These are phyloP conservation scores for Dactylellina drechsleri DNA, from an alignment of 2,329 filamentous ascomycete genomes.

Conservation along the genomic window DNA sequence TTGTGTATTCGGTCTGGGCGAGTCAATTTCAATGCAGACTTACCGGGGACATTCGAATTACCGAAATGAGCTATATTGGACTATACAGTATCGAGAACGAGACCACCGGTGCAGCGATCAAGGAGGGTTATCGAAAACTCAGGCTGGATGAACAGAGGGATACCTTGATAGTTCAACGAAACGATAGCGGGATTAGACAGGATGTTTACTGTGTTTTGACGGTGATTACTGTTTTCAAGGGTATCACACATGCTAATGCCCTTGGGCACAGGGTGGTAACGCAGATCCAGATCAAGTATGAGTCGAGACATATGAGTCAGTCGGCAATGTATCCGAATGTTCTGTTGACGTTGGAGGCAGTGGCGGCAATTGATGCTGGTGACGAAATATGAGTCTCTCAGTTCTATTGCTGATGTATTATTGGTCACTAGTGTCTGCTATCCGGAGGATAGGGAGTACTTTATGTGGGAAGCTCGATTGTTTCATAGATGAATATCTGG, in stretches of 20 bases:
- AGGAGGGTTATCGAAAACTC: slow-evolving; percentile 12
- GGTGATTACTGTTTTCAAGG: slow-evolving; percentile 12
- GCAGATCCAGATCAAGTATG: not conserved
- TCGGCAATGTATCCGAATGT: slow-evolving; percentile 9
- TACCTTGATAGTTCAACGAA: not conserved
- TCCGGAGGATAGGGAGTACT: too few species aligned
- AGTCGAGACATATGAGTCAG: slow-evolving; percentile 7
- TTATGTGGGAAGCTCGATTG: too few species aligned
- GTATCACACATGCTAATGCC: not conserved
- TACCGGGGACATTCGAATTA: not conserved
- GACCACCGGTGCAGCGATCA: not conserved
- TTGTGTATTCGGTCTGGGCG: slow-evolving; percentile 3
- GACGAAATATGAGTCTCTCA: not conserved
- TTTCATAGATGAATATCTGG: too few species aligned
- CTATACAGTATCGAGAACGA: slow-evolving; percentile 16
- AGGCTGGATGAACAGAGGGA: not conserved
- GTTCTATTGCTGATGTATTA: not conserved
- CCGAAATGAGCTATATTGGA: slow-evolving; percentile 7
- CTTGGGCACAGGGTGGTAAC: not conserved
- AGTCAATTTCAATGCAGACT: not conserved
- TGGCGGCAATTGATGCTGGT: slow-evolving; percentile 6
- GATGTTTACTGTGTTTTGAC: slow-evolving; percentile 13
- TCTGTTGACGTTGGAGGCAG: not conserved
- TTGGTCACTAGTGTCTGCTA: not conserved
- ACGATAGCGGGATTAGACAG: not conserved